A percentile compares a stretch with the other conserved stretches of the same genome.
These are phyloP conservation scores for Asparagopsis taxiformis DNA, from an alignment of 31 red algal genomes.

Conservation along the genomic window DNA sequence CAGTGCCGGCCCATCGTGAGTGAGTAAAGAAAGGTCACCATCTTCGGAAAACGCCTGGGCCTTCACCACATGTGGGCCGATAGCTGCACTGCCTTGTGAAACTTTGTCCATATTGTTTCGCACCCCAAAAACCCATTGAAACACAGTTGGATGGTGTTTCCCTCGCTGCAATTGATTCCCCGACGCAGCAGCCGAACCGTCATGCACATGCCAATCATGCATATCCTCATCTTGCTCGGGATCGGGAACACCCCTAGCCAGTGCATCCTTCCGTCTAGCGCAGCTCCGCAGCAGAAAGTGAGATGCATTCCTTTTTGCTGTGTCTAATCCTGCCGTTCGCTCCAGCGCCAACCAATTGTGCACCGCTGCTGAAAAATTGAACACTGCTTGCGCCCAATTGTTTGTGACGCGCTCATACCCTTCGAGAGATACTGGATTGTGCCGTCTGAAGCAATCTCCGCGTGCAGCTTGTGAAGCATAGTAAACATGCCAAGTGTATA, in stretches of 20 bases:
- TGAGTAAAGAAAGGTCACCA: too few species aligned
- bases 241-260: conserved; percentile 40
- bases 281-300: conserved; percentile 35
- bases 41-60: too few species aligned
- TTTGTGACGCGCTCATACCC: conserved; percentile 38
- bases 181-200: too few species aligned
- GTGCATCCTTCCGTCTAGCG: conserved; percentile 20
- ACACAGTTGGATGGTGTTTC: too few species aligned
- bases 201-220: neutral
- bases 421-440: conserved; percentile 30
- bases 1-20: conserved; percentile 30
- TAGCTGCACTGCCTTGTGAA: too few species aligned
- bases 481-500: conserved; percentile 52
- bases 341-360: conserved; percentile 47
- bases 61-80: too few species aligned
- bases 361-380: conserved; percentile 51
- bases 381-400: conserved; percentile 58
- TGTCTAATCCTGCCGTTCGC: conserved; percentile 16
- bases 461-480: conserved; percentile 1
- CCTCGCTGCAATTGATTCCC: too few species aligned
- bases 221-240: conserved; percentile 30
- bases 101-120: too few species aligned
- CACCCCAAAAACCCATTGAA: too few species aligned
- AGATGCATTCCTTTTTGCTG: conserved; percentile 46
- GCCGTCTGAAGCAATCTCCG: conserved; percentile 60